Base-by-base conservation (phyloP, 768 basidiomycete species). In the Ephemerocybe angulata region DNA sequence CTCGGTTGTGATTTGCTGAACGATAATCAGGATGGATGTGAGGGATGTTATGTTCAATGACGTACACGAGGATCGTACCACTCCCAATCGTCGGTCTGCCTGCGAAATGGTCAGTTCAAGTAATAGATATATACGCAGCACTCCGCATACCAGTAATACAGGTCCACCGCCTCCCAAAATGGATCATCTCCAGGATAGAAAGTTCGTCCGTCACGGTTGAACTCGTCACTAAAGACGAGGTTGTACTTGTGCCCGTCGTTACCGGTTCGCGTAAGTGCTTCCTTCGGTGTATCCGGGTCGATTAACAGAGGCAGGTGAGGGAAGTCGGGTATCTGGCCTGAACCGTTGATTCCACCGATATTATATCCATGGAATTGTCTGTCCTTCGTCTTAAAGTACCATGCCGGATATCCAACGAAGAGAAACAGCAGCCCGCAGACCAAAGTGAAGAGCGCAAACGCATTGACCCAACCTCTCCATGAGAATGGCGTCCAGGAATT, bases 351-450 rank as follows among this genome's bases (percentile, higher is more conserved):
- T 2, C 88, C 88, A 22, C 93, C 93, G 22, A 94, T 72, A 65
- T 93, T 93, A 70, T 84, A 93, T 4, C 87, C 87, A 19, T 29
- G 70, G 50, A 12, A 68, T 62, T 27, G 8, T 17, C 58, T 42
- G 3, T 61, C 62, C 49, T 69, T 68, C 30, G 67, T 67, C 55
- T 66, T 82, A 58, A 78, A 82, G 47, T 77, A 71, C 55, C 91
- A 83, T 65, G 96, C 85, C 8, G 94, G 94, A 62, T 89, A 95
- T 15, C 88, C 92, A n/a, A 85, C 87, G 61, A 96, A 97, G 17
- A 97, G 79, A 11, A 78, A 81, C 58, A 96, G 69, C 50, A 96
- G 73, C 22, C 81, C 86, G 11, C 75, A 60, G 27, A 86, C 70
- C 55, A 97, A 78, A 55, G 90, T 53, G 60, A 91, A 54, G 22